phyloP scores from a whole-genome alignment of 768 basidiomycete genomes.

The Leccinum incarnatum region DNA sequence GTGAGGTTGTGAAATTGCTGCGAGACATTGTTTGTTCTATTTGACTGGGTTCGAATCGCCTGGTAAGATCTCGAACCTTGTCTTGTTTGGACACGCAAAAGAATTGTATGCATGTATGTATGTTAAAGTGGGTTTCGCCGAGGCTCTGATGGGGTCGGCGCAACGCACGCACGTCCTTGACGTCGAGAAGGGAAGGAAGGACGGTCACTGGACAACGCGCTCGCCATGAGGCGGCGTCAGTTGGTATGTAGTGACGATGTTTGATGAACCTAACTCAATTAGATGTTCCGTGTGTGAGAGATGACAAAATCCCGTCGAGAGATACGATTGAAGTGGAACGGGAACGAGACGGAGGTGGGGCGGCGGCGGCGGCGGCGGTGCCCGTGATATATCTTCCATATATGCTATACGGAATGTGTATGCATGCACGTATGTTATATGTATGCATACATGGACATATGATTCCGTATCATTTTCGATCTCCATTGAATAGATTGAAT shows the following conservation, averaged over 20 bases:
- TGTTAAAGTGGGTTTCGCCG: conserved; percentile 25
- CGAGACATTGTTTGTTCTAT: not conserved
- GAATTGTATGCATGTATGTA: not conserved
- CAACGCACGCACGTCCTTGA: conserved; percentile 1
- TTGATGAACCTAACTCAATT: conserved; percentile 22
- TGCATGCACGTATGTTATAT: not conserved
- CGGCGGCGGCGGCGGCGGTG: not conserved
- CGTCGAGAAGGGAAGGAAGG: not conserved
- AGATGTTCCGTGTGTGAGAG: not conserved
- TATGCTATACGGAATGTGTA: not conserved
- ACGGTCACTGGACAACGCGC: conserved; percentile 19
- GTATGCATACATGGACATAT: not conserved
- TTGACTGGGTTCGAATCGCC: conserved; percentile 13
- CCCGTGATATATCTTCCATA: not conserved
- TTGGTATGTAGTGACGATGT: not conserved
- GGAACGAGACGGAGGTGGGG: not conserved
- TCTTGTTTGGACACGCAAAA: not conserved
- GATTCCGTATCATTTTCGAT: not conserved
- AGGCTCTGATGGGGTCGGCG: conserved; percentile 19
- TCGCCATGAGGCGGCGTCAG: conserved; percentile 21
- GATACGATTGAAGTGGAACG: not conserved
- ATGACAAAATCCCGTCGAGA: not conserved
- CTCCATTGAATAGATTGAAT: not conserved
- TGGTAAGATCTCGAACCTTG: conserved; percentile 18
- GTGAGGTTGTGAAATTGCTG: conserved; percentile 10